Evolutionary conservation across 2,329 filamentous ascomycete species (phyloP).

Genomic region (Fusarium buharicum): DNA sequence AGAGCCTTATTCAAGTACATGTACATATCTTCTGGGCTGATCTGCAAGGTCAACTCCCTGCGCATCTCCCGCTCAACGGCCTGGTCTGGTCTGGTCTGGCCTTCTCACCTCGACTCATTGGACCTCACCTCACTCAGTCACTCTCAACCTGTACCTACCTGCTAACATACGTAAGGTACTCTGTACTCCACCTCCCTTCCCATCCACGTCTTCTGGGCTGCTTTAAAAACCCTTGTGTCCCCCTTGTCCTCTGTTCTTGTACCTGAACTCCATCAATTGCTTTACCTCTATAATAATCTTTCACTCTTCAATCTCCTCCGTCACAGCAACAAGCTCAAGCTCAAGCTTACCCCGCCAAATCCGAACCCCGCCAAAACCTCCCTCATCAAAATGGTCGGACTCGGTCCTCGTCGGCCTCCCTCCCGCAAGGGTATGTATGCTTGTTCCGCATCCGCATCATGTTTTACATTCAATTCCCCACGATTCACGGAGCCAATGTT

Average conservation of each 20-base stretch:
- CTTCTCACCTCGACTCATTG: slow-evolving; percentile 33
- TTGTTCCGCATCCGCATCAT: slow-evolving; percentile 8
- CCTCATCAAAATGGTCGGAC: slow-evolving; percentile 59
- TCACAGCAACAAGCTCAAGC: slow-evolving; percentile 20
- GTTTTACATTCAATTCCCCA: not conserved
- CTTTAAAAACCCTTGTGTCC: slow-evolving; percentile 42
- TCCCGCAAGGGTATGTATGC: slow-evolving; percentile 73
- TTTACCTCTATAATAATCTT: slow-evolving; percentile 2
- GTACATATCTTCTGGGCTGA: slow-evolving; percentile 35
- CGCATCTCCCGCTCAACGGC: slow-evolving; percentile 35
- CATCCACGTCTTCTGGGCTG: slow-evolving; percentile 22
- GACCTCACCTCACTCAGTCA: slow-evolving; percentile 8
- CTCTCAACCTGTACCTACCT: slow-evolving; percentile 3
- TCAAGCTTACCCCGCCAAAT: slow-evolving; percentile 50
- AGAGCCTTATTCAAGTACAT: slow-evolving; percentile 25
- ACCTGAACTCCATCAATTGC: slow-evolving; percentile 18
- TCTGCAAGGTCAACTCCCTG: slow-evolving; percentile 17
- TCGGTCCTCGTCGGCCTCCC: slow-evolving; percentile 62
- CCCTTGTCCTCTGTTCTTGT: slow-evolving; percentile 10
- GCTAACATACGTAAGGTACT: slow-evolving; percentile 22
- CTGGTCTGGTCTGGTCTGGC: slow-evolving; percentile 8
- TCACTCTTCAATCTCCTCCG: slow-evolving; percentile 5
- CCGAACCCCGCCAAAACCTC: slow-evolving; percentile 50
- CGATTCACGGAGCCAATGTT: not conserved
- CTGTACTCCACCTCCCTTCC: slow-evolving; percentile 41